Conservation (phyloP, 305 asterid genomes). For the Rubia peregrina region DNA sequence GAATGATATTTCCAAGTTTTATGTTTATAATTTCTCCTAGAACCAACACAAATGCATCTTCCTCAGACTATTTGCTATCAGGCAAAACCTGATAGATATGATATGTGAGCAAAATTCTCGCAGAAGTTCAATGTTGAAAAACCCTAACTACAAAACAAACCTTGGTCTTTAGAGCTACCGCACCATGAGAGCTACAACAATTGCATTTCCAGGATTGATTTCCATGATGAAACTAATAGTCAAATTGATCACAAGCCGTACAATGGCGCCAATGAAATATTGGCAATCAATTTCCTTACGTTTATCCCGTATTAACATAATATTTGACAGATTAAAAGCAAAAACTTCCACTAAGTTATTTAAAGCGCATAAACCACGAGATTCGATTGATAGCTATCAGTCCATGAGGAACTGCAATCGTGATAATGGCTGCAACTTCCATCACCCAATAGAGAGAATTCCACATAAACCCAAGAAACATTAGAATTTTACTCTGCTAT, state of each 20-base stretch:
- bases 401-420: constrained; percentile 46
- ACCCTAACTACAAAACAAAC: constrained; percentile 15
- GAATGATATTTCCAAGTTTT: constrained; percentile 63
- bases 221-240: constrained; percentile 58
- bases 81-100: constrained; percentile 36
- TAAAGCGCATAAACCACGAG: neutral
- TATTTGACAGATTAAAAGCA: neutral
- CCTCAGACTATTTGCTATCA: constrained; percentile 58
- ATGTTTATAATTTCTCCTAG: constrained; percentile 57
- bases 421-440: constrained; percentile 63
- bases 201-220: constrained; percentile 62
- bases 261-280: constrained; percentile 44
- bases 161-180: constrained; percentile 63
- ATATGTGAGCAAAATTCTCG: neutral
- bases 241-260: constrained; percentile 43
- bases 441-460: constrained; percentile 63
- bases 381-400: constrained; percentile 24
- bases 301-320: constrained; percentile 26
- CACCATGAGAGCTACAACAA: constrained; percentile 56
- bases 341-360: neutral
- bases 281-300: constrained; percentile 31
- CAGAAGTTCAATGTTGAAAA: neutral
- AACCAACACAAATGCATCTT: constrained; percentile 54
- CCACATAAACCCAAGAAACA: constrained; percentile 65
- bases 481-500: constrained; percentile 21